Percentiles rank a stretch among this genome's conserved stretches.
These are phyloP conservation scores for Hypoxylon rubiginosum DNA, from an alignment of 2,329 filamentous ascomycete genomes.

Conservation along the genomic window DNA sequence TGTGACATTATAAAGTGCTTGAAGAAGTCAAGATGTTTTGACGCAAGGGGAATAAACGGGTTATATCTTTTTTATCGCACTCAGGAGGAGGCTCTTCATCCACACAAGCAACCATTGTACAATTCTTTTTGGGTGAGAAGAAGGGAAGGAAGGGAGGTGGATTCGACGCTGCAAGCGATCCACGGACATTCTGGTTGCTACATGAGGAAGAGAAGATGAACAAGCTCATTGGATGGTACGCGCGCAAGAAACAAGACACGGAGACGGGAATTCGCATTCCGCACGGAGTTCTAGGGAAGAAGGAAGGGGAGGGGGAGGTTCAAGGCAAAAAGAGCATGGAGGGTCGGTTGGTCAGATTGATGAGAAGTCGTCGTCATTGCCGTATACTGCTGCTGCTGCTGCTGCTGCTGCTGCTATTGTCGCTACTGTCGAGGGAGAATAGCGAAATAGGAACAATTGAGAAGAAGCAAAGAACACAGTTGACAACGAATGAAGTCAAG, in stretches of 20 bases:
- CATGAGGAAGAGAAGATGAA: not conserved
- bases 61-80: not conserved
- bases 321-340: not conserved
- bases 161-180: not conserved
- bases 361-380: not conserved
- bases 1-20: constrained; percentile 20
- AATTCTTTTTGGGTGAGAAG: constrained; percentile 8
- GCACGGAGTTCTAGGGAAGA: constrained; percentile 23
- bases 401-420: not conserved
- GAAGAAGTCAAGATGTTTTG: not conserved
- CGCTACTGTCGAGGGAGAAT: not conserved
- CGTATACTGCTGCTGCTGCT: not conserved
- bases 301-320: not conserved
- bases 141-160: constrained; percentile 9
- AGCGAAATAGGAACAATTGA: not conserved
- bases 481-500: not conserved
- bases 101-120: constrained; percentile 37
- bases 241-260: constrained; percentile 5
- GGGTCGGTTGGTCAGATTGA: constrained; percentile 23
- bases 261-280: constrained; percentile 35
- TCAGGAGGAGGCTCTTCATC: constrained; percentile 19
- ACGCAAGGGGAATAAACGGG: not conserved
- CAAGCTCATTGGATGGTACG: not conserved
- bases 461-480: not conserved
- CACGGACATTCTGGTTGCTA: not conserved